phyloP scores from a whole-genome alignment of 2,329 filamentous ascomycete genomes.

The Ustilaginoidea virens region DNA sequence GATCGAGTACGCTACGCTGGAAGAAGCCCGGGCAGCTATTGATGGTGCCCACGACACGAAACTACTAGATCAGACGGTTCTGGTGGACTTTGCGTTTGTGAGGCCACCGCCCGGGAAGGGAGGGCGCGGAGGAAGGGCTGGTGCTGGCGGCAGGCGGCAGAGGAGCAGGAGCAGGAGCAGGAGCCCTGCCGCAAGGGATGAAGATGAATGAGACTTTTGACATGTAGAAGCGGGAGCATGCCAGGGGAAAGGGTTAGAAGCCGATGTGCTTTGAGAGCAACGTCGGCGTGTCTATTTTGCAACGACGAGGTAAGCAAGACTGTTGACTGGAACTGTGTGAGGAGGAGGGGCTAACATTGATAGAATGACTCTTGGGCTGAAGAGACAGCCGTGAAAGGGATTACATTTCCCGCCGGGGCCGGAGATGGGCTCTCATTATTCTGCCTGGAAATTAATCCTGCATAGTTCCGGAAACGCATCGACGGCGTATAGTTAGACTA shows the following conservation, averaged over 20 bases:
- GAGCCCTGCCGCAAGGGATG: conserved; percentile 27
- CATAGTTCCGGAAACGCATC: no score
- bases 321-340: no score
- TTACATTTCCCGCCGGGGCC: no score
- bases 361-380: no score
- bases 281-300: conserved; percentile 5
- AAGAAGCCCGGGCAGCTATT: conserved; percentile 69
- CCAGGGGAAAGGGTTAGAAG: neutral
- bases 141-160: conserved; percentile 20
- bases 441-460: no score
- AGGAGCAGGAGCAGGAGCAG: conserved; percentile 35
- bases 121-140: conserved; percentile 20
- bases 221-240: neutral
- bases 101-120: conserved; percentile 50
- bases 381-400: no score
- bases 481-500: no score
- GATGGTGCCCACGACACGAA: conserved; percentile 64
- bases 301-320: neutral
- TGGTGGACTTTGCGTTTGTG: conserved; percentile 76
- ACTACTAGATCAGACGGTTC: conserved; percentile 65
- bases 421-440: no score
- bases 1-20: conserved; percentile 68
- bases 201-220: conserved; percentile 10
- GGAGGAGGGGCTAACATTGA: no score
- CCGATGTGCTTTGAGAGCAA: conserved; percentile 7